phyloP scores from a whole-genome alignment of 2,329 filamentous ascomycete genomes.

The Aspergillaceae sp. region DNA sequence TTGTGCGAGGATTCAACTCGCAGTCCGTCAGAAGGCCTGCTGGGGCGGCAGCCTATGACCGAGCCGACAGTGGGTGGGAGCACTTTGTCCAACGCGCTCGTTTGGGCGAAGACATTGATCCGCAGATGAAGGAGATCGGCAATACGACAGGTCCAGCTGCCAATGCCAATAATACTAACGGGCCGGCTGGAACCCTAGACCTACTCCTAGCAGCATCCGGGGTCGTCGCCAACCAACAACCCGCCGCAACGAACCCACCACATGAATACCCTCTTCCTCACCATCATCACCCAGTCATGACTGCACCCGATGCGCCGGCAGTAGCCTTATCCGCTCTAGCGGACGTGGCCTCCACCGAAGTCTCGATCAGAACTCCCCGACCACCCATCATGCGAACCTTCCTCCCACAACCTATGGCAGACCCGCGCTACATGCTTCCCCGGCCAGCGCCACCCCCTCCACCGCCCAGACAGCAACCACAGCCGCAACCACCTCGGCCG shows the following conservation, averaged over 20 bases:
- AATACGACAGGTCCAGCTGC: constrained; percentile 12
- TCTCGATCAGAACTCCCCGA: constrained; percentile 30
- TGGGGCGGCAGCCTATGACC: constrained; percentile 28
- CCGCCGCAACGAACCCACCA: not conserved
- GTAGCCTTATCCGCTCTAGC: constrained; percentile 20
- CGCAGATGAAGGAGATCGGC: constrained; percentile 31
- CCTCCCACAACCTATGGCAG: constrained; percentile 22
- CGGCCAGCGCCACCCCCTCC: constrained; percentile 16
- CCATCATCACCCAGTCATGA: not conserved
- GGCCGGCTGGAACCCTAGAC: constrained; percentile 3
- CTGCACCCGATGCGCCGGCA: not conserved
- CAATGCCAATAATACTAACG: not conserved
- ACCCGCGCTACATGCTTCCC: constrained; percentile 24
- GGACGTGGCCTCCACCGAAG: constrained; percentile 16
- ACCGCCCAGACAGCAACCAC: constrained; percentile 8
- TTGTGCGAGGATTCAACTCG: constrained; percentile 29
- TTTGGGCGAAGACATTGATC: constrained; percentile 29
- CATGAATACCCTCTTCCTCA: not conserved
- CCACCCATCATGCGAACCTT: constrained; percentile 19
- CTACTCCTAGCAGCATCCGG: constrained; percentile 3
- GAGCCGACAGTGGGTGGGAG: constrained; percentile 30
- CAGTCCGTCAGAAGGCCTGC: constrained; percentile 25
- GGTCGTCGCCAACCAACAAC: constrained; percentile 3
- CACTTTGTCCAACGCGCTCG: constrained; percentile 33
- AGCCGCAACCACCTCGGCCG: constrained; percentile 27